A percentile compares a stretch with the other conserved stretches of the same genome.
phyloP scores from a whole-genome alignment of 176 grass and related monocot genomes.

The Avena sativa region DNA sequence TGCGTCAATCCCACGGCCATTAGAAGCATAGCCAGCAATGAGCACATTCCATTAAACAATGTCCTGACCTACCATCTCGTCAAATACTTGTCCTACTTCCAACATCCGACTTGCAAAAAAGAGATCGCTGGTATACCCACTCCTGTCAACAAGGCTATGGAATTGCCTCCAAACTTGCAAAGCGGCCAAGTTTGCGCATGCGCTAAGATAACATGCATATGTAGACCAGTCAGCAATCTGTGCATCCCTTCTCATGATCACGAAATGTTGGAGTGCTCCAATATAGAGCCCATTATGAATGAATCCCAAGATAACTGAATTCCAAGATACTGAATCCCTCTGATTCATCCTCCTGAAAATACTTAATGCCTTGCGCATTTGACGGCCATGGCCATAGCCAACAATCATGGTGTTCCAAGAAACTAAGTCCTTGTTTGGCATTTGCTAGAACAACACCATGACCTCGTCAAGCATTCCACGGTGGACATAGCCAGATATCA shows the following conservation, averaged over 20 bases:
- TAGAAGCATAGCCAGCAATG: slow-evolving; percentile 57
- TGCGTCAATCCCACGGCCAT: slow-evolving; percentile 41
- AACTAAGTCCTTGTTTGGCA: slow-evolving; percentile 63
- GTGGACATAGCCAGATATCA: slow-evolving; percentile 62
- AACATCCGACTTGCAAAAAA: slow-evolving; percentile 55
- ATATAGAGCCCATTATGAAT: slow-evolving; percentile 53
- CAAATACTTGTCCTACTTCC: slow-evolving; percentile 55
- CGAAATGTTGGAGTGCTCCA: slow-evolving; percentile 53
- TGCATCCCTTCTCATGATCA: slow-evolving; percentile 52
- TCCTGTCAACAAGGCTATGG: slow-evolving; percentile 54
- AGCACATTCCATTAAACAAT: slow-evolving; percentile 41
- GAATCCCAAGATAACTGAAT: slow-evolving; percentile 69
- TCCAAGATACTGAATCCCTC: slow-evolving; percentile 61
- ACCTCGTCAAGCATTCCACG: slow-evolving; percentile 63
- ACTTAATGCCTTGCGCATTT: slow-evolving; percentile 50
- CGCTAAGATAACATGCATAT: slow-evolving; percentile 55
- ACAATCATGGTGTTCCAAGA: slow-evolving; percentile 44
- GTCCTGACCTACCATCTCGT: slow-evolving; percentile 53
- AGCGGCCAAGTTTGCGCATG: slow-evolving; percentile 56
- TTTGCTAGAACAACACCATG: slow-evolving; percentile 49
- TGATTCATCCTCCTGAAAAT: slow-evolving; percentile 55
- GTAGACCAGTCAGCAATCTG: slow-evolving; percentile 60
- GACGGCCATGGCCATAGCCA: slow-evolving; percentile 54
- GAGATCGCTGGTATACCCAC: slow-evolving; percentile 43
- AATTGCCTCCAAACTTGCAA: slow-evolving; percentile 53